phyloP scores from a whole-genome alignment of 305 asterid genomes.

The Fraxinus greggii region DNA sequence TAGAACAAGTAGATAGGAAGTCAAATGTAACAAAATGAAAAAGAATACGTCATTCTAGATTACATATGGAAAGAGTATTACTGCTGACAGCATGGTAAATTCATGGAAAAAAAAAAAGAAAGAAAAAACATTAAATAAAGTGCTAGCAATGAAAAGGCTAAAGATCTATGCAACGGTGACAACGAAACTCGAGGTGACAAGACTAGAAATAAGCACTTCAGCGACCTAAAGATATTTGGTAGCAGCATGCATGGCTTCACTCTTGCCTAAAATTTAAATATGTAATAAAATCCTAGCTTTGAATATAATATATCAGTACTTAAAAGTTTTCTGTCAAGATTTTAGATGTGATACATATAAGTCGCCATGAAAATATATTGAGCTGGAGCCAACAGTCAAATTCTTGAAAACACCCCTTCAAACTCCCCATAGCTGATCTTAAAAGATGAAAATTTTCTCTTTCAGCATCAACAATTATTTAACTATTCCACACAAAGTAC shows the following conservation, averaged over 20 bases:
- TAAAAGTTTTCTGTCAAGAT: background rate
- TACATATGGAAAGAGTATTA: background rate
- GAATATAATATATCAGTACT: background rate
- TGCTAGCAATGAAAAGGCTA: background rate
- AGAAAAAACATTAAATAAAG: background rate
- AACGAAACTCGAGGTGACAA: background rate
- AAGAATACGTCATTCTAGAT: conserved; percentile 1
- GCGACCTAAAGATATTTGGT: background rate
- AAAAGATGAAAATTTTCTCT: background rate
- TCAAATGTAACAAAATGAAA: conserved; percentile 14
- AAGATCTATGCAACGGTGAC: background rate
- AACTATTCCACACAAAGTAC: background rate
- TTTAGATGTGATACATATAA: background rate
- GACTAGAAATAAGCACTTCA: background rate
- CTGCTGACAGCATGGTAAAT: background rate
- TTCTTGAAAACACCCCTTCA: conserved; percentile 1
- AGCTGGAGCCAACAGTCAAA: background rate
- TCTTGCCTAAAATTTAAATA: background rate
- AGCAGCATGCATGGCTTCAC: background rate
- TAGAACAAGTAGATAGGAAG: conserved; percentile 10
- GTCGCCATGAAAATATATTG: background rate
- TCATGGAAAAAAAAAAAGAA: background rate
- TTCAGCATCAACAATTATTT: background rate
- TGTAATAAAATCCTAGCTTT: background rate
- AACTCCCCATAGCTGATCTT: background rate